These are phyloP conservation scores for Picea engelmannii DNA, from an alignment of 83 land plant genomes.

Conservation along the genomic window DNA sequence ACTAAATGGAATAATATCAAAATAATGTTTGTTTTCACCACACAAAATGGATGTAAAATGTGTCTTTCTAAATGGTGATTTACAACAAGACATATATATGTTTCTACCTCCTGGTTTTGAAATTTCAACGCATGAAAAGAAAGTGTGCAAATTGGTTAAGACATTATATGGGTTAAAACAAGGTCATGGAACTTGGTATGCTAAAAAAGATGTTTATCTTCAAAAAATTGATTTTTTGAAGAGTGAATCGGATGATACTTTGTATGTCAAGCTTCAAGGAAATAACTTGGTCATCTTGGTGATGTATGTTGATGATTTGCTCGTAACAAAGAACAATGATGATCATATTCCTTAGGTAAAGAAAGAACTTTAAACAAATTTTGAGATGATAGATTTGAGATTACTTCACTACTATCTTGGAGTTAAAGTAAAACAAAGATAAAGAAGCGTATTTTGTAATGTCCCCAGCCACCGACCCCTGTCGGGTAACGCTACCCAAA, in stretches of 20 bases:
- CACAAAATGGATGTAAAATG: too few species aligned
- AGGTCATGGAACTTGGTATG: background rate
- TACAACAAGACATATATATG: background rate
- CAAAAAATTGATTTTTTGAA: background rate
- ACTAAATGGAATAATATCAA: background rate
- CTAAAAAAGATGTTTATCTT: background rate
- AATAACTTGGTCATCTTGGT: background rate
- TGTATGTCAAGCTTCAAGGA: background rate
- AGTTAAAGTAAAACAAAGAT: background rate
- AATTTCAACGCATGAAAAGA: background rate
- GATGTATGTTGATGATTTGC: background rate
- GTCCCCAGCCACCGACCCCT: too few species aligned
- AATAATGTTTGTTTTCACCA: too few species aligned
- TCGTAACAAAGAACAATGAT: background rate
- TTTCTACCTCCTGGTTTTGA: background rate
- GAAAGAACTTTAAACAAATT: background rate
- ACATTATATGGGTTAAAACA: background rate
- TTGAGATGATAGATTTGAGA: background rate
- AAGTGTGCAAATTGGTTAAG: background rate
- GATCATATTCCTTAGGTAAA: background rate
- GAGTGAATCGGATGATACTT: too few species aligned
- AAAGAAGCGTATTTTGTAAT: too few species aligned
- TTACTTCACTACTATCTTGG: background rate
- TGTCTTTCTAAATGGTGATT: background rate
- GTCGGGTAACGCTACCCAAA: too few species aligned